Base-by-base conservation (phyloP, 768 basidiomycete species). In the Cantharellus anzutake region DNA sequence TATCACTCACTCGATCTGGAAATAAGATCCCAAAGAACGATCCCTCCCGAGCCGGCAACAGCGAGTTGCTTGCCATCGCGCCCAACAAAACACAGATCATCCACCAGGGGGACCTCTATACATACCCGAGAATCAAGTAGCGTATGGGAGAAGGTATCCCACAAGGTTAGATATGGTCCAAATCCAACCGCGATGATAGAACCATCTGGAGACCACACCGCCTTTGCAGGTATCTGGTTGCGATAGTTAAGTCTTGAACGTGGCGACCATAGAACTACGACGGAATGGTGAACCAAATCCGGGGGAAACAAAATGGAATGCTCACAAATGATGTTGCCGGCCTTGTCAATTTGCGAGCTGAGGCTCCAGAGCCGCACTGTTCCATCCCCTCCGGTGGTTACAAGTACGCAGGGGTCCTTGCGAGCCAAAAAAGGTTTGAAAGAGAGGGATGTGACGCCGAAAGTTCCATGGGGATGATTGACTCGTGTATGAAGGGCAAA, bases 401-500 rank as follows among this genome's bases (percentile, higher is more conserved):
- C 79, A 16, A 96, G 73, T 60, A 78, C 71, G 3, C 72, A 63
- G 4, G 42, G 70, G 59, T 61, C 70, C 66, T 60, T 63, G 41
- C 62, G 60, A 44, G 65, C 61, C 3, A 60, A 48, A 4, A 58
- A 64, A 2, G 86, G 82, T 59, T 79, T 81, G 73, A 97, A 98
- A 5, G 76, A 72, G 51, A 90, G 66, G 2, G 78, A 76, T 5
- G 80, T 79, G 39, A 96, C 74, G 60, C 73, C 75, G 48, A 73
- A 70, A 41, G 72, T 66, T 38, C 85, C 86, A 70, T 98, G 96
- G 4, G 94, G 92, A 38, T 80, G 77, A 68, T 94, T 88, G 62
- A 96, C 79, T 57, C 91, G 81, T 11, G 92, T 93, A 69, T 91
- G 92, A 66, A 98, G 76, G 67, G 72, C 73, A 83, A 83, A 88